phyloP scores from a whole-genome alignment of 805 yeast genomes.

The Vanderwaltozyma tropicalis region DNA sequence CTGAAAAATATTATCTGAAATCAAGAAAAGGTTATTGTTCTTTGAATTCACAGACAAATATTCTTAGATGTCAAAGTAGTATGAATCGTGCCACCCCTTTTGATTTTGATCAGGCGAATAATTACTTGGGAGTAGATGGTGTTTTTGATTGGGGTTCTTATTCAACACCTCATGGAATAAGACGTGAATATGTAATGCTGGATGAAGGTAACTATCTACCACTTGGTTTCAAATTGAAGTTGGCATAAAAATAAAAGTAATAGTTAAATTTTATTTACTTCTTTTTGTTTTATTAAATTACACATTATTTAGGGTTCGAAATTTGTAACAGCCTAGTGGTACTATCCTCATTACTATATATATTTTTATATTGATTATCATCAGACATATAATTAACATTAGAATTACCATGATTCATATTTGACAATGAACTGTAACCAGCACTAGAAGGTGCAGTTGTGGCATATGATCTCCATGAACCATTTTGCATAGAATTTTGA shows the following conservation, averaged over 20 bases:
- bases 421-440: background rate
- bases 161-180: too few species aligned
- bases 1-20: slow-evolving; percentile 63
- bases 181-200: too few species aligned
- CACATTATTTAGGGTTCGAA: background rate
- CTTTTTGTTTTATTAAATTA: too few species aligned
- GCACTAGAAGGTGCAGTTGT: background rate
- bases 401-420: background rate
- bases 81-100: slow-evolving; percentile 43
- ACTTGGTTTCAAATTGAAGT: slow-evolving; percentile 32
- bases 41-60: slow-evolving; percentile 25
- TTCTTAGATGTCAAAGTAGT: slow-evolving; percentile 28
- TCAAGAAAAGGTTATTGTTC: slow-evolving; percentile 73
- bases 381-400: background rate
- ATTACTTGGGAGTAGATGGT: slow-evolving; percentile 39
- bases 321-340: background rate
- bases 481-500: too few species aligned
- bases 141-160: too few species aligned
- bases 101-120: slow-evolving; percentile 36
- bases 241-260: slow-evolving; percentile 18
- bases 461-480: background rate
- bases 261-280: too few species aligned
- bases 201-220: too few species aligned
- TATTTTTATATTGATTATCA: background rate
- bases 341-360: background rate